phyloP scores from a whole-genome alignment of 192 early-diverging fungal genomes.

The Kappamyces sp. region DNA sequence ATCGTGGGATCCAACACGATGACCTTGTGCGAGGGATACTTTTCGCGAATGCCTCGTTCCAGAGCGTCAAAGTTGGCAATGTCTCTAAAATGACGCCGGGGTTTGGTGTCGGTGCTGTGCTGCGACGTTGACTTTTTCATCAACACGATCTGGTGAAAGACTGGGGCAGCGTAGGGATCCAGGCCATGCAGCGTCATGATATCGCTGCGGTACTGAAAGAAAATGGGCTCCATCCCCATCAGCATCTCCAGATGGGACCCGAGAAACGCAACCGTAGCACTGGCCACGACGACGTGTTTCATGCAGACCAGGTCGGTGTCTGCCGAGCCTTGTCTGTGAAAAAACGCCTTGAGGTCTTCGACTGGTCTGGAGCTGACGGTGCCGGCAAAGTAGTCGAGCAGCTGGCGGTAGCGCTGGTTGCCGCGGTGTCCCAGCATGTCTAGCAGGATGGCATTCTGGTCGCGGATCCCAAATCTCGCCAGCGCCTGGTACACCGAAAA shows the following conservation, averaged over 20 bases:
- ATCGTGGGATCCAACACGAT: constrained; percentile 18
- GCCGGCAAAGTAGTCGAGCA: constrained; percentile 18
- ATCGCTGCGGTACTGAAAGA: constrained; percentile 17
- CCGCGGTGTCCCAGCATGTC: constrained; percentile 15
- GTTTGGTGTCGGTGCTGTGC: constrained; percentile 11
- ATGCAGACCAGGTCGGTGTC: constrained; percentile 19
- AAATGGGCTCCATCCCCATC: constrained; percentile 29
- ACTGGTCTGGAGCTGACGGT: constrained; percentile 18
- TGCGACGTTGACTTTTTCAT: constrained; percentile 27
- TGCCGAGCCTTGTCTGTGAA: constrained; percentile 5
- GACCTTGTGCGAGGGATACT: constrained; percentile 15
- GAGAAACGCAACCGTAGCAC: constrained; percentile 22
- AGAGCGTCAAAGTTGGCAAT: constrained; percentile 22
- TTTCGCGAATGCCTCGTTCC: background rate
- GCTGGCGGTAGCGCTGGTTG: constrained; percentile 16
- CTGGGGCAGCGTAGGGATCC: constrained; percentile 10
- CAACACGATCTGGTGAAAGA: constrained; percentile 27
- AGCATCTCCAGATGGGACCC: constrained; percentile 16
- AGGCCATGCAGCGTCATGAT: constrained; percentile 19
- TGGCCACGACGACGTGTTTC: constrained; percentile 23
- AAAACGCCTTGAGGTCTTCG: constrained; percentile 13
- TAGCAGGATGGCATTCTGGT: constrained; percentile 1
- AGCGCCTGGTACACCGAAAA: constrained; percentile 22
- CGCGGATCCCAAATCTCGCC: constrained; percentile 20
- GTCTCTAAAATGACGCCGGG: constrained; percentile 17